phyloP scores from a whole-genome alignment of 768 basidiomycete species.

The Phylloporus arenicola region DNA sequence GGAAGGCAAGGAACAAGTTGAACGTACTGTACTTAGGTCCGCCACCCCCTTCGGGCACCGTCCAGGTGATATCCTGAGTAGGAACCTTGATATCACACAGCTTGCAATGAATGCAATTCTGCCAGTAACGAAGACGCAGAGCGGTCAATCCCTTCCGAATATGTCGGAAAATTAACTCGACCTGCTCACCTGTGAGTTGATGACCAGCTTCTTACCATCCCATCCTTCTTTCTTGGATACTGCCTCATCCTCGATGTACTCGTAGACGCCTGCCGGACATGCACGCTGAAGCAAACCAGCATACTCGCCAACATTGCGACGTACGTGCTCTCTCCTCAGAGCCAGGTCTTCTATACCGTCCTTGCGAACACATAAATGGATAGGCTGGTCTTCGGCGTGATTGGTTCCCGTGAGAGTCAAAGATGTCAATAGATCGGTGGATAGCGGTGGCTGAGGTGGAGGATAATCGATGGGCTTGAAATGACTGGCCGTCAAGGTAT shows the following conservation, averaged over 20 bases:
- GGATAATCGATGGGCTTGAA: slow-evolving; percentile 83
- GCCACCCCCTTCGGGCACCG: slow-evolving; percentile 92
- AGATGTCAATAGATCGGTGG: slow-evolving; percentile 89
- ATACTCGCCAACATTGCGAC: slow-evolving; percentile 69
- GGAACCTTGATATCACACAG: slow-evolving; percentile 95
- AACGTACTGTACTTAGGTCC: slow-evolving; percentile 88
- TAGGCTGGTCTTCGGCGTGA: slow-evolving; percentile 93
- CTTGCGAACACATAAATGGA: slow-evolving; percentile 72
- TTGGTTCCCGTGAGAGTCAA: slow-evolving; percentile 90
- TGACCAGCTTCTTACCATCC: slow-evolving; percentile 84
- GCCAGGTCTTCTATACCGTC: slow-evolving; percentile 36
- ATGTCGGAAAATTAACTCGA: not conserved
- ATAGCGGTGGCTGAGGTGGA: slow-evolving; percentile 78
- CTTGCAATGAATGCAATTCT: slow-evolving; percentile 95
- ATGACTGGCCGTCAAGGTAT: slow-evolving; percentile 62
- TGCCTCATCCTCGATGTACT: slow-evolving; percentile 77
- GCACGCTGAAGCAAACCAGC: slow-evolving; percentile 84
- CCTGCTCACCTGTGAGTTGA: slow-evolving; percentile 83
- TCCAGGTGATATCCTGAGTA: slow-evolving; percentile 96
- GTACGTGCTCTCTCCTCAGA: slow-evolving; percentile 60
- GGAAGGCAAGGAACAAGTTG: not conserved
- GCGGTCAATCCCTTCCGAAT: not conserved
- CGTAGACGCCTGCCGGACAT: slow-evolving; percentile 95
- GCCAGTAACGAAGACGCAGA: not conserved
- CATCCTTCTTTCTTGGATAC: slow-evolving; percentile 51